Conservation (phyloP, 2,329 filamentous ascomycete species). For the Neofusicoccum umdonicola region DNA sequence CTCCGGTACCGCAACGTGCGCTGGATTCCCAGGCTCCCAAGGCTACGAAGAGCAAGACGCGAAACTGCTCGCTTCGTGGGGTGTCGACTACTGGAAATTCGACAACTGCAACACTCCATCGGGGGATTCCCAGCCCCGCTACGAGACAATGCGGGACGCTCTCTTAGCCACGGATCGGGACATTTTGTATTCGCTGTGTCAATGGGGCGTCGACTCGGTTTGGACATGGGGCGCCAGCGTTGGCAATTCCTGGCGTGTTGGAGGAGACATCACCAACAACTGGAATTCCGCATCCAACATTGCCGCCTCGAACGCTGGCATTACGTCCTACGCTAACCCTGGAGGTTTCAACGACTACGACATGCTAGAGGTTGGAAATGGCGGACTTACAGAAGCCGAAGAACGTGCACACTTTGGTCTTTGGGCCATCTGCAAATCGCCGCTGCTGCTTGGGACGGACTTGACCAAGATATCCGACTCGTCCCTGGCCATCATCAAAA, state of each 20-base stretch:
- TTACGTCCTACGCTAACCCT: conserved; percentile 25
- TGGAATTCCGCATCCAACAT: conserved; percentile 32
- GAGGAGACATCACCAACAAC: conserved; percentile 35
- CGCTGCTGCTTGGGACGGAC: conserved; percentile 44
- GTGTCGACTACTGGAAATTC: conserved; percentile 28
- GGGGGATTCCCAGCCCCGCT: conserved; percentile 23
- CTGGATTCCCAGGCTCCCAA: conserved; percentile 24
- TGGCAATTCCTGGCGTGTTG: conserved; percentile 35
- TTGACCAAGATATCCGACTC: conserved; percentile 33
- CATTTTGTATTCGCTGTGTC: conserved; percentile 37
- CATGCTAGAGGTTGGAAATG: conserved; percentile 24
- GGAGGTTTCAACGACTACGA: conserved; percentile 31
- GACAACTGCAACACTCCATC: conserved; percentile 26
- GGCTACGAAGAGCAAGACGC: conserved; percentile 26
- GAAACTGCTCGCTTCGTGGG: conserved; percentile 26
- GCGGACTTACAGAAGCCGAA: conserved; percentile 26
- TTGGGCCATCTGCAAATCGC: conserved; percentile 48
- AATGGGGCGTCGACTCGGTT: conserved; percentile 37
- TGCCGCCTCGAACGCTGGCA: conserved; percentile 25
- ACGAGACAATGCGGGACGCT: conserved; percentile 23
- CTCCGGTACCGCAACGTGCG: conserved; percentile 27
- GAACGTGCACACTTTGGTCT: conserved; percentile 47
- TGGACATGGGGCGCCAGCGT: conserved; percentile 36
- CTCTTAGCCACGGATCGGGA: conserved; percentile 29
- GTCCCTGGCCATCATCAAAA: conserved; percentile 41